Conservation (phyloP, 2,329 filamentous ascomycete genomes). For the Venturia nashicola region DNA sequence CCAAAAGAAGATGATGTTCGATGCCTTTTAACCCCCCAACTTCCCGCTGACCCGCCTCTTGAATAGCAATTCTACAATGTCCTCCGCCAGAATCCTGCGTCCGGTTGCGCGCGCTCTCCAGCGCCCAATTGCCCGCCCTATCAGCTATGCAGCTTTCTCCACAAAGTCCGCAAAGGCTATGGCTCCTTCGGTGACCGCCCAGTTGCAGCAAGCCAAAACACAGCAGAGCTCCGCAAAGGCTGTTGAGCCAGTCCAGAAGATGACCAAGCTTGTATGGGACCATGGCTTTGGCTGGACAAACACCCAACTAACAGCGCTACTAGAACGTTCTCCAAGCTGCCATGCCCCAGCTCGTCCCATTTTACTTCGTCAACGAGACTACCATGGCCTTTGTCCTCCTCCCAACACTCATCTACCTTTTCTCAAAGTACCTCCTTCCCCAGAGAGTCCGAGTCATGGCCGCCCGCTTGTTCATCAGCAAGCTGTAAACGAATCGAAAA, state of each 20-base stretch:
- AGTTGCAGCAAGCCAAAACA: background rate
- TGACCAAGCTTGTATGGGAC: conserved; percentile 6
- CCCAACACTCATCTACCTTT: conserved; percentile 30
- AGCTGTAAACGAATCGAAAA: conserved; percentile 23
- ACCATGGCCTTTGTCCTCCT: conserved; percentile 28
- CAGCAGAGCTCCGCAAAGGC: background rate
- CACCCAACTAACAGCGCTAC: conserved; percentile 7
- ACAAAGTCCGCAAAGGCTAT: conserved; percentile 10
- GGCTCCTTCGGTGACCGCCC: conserved; percentile 8
- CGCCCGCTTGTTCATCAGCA: conserved; percentile 32
- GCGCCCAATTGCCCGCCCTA: conserved; percentile 26
- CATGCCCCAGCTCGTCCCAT: conserved; percentile 32
- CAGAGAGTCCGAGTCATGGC: conserved; percentile 28
- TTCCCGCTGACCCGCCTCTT: background rate
- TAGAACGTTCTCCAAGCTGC: conserved; percentile 29
- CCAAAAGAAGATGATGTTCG: background rate
- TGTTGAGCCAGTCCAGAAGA: conserved; percentile 7
- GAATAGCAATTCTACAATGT: conserved; percentile 3
- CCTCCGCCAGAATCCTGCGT: conserved; percentile 26
- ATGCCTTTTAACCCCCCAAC: background rate
- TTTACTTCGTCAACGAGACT: conserved; percentile 34
- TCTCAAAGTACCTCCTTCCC: conserved; percentile 32
- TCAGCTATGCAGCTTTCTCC: conserved; percentile 18
- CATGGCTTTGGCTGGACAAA: background rate
- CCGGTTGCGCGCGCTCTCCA: conserved; percentile 26